These are phyloP conservation scores for Saturnispora galanensis DNA, from an alignment of 805 yeast species.

Conservation along the genomic window DNA sequence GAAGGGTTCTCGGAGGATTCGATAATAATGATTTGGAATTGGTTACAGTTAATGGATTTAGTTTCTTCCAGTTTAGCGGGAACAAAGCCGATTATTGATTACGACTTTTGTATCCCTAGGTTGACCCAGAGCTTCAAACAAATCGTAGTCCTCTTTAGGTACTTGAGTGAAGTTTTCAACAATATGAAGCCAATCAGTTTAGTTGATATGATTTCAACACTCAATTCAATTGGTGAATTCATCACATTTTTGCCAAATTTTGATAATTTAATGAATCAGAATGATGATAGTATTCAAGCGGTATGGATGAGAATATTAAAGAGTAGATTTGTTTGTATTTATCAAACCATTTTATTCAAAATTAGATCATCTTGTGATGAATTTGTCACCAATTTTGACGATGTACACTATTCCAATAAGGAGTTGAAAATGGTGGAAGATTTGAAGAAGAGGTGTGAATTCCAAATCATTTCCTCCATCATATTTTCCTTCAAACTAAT, in stretches of 20 bases:
- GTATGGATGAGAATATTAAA: background rate
- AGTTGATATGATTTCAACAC: conserved; percentile 4
- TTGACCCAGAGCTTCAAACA: conserved; percentile 4
- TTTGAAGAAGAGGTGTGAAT: conserved; percentile 1
- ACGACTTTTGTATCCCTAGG: conserved; percentile 12
- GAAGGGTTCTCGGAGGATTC: conserved; percentile 4
- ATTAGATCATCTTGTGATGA: conserved; percentile 2
- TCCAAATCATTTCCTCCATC: background rate
- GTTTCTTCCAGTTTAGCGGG: conserved; percentile 13
- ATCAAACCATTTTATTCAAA: conserved; percentile 5
- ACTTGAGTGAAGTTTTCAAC: conserved; percentile 2
- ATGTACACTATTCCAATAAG: background rate
- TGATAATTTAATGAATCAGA: background rate
- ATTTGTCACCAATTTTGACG: background rate
- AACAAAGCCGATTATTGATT: conserved; percentile 16
- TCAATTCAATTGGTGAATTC: conserved; percentile 1
- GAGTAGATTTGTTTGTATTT: background rate
- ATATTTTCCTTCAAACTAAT: conserved; percentile 2
- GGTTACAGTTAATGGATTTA: conserved; percentile 14
- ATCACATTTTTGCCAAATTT: background rate
- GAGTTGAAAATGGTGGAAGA: background rate
- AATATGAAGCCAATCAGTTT: conserved; percentile 2
- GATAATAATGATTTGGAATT: conserved; percentile 11
- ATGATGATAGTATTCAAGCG: background rate
- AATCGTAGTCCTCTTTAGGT: conserved; percentile 1